phyloP scores from a whole-genome alignment of 805 yeast species.

The Ogataea minuta region DNA sequence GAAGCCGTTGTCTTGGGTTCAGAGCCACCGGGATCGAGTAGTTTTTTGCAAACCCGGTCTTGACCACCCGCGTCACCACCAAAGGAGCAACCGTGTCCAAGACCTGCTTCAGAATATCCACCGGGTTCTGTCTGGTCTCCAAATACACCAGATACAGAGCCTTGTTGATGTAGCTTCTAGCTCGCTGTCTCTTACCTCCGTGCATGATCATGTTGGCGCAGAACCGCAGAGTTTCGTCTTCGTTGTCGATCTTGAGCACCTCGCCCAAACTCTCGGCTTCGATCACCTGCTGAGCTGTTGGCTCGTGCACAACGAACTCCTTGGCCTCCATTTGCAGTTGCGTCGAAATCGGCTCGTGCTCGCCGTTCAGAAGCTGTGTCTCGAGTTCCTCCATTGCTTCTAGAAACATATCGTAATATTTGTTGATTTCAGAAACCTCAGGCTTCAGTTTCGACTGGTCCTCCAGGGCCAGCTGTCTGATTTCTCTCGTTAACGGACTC shows the following conservation, averaged over 20 bases:
- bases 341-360: constrained; percentile 22
- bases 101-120: constrained; percentile 66
- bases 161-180: constrained; percentile 67
- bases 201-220: constrained; percentile 88
- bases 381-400: constrained; percentile 31
- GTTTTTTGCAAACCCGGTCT: constrained; percentile 84
- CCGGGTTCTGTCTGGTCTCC: constrained; percentile 75
- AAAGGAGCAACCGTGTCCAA: constrained; percentile 84
- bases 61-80: constrained; percentile 70
- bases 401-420: constrained; percentile 30
- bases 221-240: constrained; percentile 71
- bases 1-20: constrained; percentile 74
- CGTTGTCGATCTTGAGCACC: constrained; percentile 55
- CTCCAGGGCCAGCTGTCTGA: constrained; percentile 18
- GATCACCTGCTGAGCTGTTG: constrained; percentile 61
- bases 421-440: constrained; percentile 27
- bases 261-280: constrained; percentile 51
- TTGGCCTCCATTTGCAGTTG: constrained; percentile 18
- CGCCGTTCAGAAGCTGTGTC: constrained; percentile 27
- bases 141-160: constrained; percentile 80
- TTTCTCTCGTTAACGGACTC: constrained; percentile 10
- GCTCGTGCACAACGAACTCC: constrained; percentile 43
- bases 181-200: constrained; percentile 82
- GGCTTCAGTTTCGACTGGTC: constrained; percentile 23
- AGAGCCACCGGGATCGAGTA: constrained; percentile 80